phyloP scores from a whole-genome alignment of 768 basidiomycete species.

The Dentipellis fragilis region DNA sequence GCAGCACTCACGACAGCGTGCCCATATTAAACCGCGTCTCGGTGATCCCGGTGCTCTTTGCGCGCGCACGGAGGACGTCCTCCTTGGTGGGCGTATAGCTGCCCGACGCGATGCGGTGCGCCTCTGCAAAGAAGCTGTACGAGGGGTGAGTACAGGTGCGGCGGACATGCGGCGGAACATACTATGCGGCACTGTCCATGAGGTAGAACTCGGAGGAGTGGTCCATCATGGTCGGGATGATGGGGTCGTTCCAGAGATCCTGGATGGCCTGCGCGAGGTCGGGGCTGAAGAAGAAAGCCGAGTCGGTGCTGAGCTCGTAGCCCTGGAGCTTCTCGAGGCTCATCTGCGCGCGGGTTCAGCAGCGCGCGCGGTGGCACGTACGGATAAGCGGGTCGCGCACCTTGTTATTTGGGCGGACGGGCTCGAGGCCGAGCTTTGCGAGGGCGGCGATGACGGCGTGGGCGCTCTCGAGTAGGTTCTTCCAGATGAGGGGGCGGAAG shows the following conservation, averaged over 20 bases:
- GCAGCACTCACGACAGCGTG: constrained; percentile 23
- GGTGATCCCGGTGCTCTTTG: constrained; percentile 83
- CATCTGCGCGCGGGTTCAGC: constrained; percentile 16
- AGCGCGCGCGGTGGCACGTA: too few species aligned
- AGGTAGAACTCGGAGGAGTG: constrained; percentile 76
- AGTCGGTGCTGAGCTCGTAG: constrained; percentile 31
- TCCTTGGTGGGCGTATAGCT: constrained; percentile 81
- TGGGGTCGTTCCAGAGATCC: constrained; percentile 61
- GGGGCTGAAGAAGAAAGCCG: constrained; percentile 35
- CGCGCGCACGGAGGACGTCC: constrained; percentile 81
- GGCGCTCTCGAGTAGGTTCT: constrained; percentile 82
- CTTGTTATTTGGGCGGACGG: constrained; percentile 55
- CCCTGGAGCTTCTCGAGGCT: constrained; percentile 56
- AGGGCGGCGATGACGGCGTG: constrained; percentile 80
- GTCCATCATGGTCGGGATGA: constrained; percentile 39
- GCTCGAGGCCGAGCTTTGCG: constrained; percentile 78
- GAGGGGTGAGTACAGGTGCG: not conserved
- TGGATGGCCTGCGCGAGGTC: constrained; percentile 63
- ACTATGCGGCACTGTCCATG: constrained; percentile 94
- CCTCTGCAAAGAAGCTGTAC: constrained; percentile 74
- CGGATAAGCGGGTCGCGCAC: constrained; percentile 20
- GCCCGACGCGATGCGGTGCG: constrained; percentile 69
- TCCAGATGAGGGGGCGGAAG: constrained; percentile 72
- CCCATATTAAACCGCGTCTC: constrained; percentile 80
- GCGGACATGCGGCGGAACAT: constrained; percentile 21